Evolutionary conservation across 345 rosid species (phyloP).

Genomic region (Lepidium aucheri): DNA sequence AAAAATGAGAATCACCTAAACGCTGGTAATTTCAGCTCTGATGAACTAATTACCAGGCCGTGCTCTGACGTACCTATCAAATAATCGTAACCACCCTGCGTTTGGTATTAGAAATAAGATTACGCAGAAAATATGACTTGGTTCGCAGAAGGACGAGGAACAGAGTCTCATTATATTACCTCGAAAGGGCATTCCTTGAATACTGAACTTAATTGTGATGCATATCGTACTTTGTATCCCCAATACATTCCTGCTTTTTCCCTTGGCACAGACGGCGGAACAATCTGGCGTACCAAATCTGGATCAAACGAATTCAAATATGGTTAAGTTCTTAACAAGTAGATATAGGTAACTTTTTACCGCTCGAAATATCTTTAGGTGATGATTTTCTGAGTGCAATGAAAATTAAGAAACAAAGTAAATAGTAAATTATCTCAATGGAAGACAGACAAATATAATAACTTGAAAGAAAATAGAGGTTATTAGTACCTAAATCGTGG

Average conservation of each 20-base stretch:
- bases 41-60: slow-evolving; percentile 56
- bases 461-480: not conserved
- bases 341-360: not conserved
- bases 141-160: not conserved
- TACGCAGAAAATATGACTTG: not conserved
- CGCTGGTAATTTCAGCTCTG: slow-evolving; percentile 57
- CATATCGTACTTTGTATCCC: slow-evolving; percentile 93
- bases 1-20: slow-evolving; percentile 45
- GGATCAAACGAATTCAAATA: slow-evolving; percentile 32
- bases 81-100: slow-evolving; percentile 88
- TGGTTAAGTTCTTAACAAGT: not conserved
- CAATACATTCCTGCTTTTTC: slow-evolving; percentile 75
- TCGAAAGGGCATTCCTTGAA: slow-evolving; percentile 49
- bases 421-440: not conserved
- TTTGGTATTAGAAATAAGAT: slow-evolving; percentile 15
- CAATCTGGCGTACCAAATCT: slow-evolving; percentile 62
- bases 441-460: not conserved
- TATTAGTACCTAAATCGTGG: slow-evolving; percentile 55
- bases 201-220: slow-evolving; percentile 63
- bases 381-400: not conserved
- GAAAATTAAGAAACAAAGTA: not conserved
- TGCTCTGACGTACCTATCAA: slow-evolving; percentile 97
- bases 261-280: slow-evolving; percentile 59
- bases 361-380: not conserved
- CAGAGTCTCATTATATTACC: slow-evolving; percentile 27